Base-by-base conservation (phyloP, 1,139 yeast genomes). In the Pichia sp. region DNA sequence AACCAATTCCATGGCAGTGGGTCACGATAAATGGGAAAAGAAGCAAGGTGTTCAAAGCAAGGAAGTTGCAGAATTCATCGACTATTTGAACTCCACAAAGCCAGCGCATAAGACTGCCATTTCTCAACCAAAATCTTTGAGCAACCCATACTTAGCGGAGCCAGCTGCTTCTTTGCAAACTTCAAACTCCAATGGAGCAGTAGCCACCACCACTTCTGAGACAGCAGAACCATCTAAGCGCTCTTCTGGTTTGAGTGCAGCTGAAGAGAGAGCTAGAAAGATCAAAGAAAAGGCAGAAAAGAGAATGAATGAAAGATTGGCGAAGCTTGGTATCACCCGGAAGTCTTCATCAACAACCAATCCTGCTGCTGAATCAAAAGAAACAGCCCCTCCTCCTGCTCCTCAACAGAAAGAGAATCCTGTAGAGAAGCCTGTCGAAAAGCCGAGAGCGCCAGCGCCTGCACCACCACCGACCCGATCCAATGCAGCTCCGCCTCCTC, bases 241-340 rank as follows among this genome's bases (percentile, higher is more conserved):
- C 15, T 33, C 54, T 9, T 38, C 50, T 14, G 27, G 47, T 18
- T 27, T 39, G n/a, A 26, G 40, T 8, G 27, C 52, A 22, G 40
- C 53, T 15, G 83, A 75, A 48, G 94, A 85, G 39, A 70, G 96
- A 47, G 73, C 93, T 7, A 88, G 88, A 6, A 77, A 78, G 48
- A 80, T 87, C 42, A 86, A 85, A 55, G 95, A 91, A 11, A 94
- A 85, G 52, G 97, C 97, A 0, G 85, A 83, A 49, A 77, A 81
- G 58, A 74, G 86, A 52, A 87, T 88, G 94, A 80, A 77, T 45
- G 96, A 87, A 51, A 69, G 93, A 50, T 67, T 87, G 54, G 96
- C 95, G 1, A 83, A 82, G 46, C 69, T 88, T 40, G 96, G 96
- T 12, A 44, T 45, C 2, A 75, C 85, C 36, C 64, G 72, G 22